Conservation (phyloP, 495 filamentous ascomycete species). For the Bombardia bombarda region DNA sequence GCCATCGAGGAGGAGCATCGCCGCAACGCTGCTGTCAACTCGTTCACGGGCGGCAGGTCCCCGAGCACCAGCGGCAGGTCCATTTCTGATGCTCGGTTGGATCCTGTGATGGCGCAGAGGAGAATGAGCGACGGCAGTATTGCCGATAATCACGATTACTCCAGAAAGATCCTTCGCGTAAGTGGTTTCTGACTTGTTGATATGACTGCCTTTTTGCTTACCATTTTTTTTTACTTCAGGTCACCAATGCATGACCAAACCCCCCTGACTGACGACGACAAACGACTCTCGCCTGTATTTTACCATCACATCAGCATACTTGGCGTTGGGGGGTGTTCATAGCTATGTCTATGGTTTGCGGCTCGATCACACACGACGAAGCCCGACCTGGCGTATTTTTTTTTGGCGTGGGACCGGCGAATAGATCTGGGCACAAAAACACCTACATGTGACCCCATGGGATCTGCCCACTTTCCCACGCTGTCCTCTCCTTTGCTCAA, state of each 20-base stretch:
- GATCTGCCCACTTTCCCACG: conserved; percentile 22
- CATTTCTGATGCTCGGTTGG: conserved; percentile 75
- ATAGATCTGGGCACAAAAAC: conserved; percentile 17
- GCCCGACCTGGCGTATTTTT: conserved; percentile 28
- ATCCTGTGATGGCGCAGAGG: conserved; percentile 78
- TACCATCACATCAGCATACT: conserved; percentile 40
- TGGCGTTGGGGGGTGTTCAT: conserved; percentile 40
- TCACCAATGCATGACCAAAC: conserved; percentile 47
- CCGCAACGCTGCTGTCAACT: conserved; percentile 60
- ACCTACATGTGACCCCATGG: conserved; percentile 19
- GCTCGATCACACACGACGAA: conserved; percentile 31
- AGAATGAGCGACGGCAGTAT: conserved; percentile 95
- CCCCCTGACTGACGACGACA: conserved; percentile 35
- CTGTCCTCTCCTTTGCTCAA: conserved; percentile 38
- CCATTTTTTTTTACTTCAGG: too few relatives aligned
- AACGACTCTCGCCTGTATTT: conserved; percentile 42
- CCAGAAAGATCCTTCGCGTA: conserved; percentile 89
- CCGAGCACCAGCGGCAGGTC: conserved; percentile 49
- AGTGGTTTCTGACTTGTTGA: conserved; percentile 13
- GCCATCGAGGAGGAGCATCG: conserved; percentile 74
- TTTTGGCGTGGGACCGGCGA: conserved; percentile 23
- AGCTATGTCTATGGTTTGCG: conserved; percentile 35
- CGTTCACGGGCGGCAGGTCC: conserved; percentile 55
- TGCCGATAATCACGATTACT: conserved; percentile 96
- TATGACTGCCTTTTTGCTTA: too few relatives aligned